phyloP scores from a whole-genome alignment of 768 basidiomycete genomes.

The Suillus brevipes region DNA sequence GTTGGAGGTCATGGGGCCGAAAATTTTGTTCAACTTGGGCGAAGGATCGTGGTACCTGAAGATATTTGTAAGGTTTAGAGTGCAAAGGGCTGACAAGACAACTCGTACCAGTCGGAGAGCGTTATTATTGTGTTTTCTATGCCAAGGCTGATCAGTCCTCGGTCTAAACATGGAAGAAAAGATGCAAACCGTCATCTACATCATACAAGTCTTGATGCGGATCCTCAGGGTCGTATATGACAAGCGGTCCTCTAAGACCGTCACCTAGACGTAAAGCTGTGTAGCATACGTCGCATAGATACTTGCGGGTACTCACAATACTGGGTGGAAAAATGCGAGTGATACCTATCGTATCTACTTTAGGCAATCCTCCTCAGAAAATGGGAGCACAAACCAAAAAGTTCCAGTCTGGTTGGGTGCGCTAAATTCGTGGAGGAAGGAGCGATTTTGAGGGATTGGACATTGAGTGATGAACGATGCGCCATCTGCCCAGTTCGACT shows the following conservation, averaged over 20 bases:
- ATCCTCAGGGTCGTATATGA: slow-evolving; percentile 49
- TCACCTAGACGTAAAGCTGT: slow-evolving; percentile 20
- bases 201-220: slow-evolving; percentile 44
- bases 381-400: slow-evolving; percentile 34
- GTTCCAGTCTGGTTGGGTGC: slow-evolving; percentile 42
- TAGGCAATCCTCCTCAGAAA: background rate
- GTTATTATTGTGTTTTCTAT: slow-evolving; percentile 44
- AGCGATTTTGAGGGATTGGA: slow-evolving; percentile 40
- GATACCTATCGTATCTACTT: slow-evolving; percentile 29
- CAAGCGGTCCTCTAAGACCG: slow-evolving; percentile 41
- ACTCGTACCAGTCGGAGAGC: slow-evolving; percentile 45
- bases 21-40: slow-evolving; percentile 8
- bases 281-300: background rate
- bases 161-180: background rate
- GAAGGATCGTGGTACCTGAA: slow-evolving; percentile 31
- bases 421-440: slow-evolving; percentile 44
- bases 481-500: slow-evolving; percentile 39
- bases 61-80: background rate
- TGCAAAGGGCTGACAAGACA: background rate
- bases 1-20: slow-evolving; percentile 29
- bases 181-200: slow-evolving; percentile 42
- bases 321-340: slow-evolving; percentile 41
- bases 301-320: slow-evolving; percentile 39
- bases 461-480: slow-evolving; percentile 46
- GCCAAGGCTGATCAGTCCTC: slow-evolving; percentile 5